phyloP scores from a whole-genome alignment of 2,329 filamentous ascomycete species.

The Calycina herbarum region DNA sequence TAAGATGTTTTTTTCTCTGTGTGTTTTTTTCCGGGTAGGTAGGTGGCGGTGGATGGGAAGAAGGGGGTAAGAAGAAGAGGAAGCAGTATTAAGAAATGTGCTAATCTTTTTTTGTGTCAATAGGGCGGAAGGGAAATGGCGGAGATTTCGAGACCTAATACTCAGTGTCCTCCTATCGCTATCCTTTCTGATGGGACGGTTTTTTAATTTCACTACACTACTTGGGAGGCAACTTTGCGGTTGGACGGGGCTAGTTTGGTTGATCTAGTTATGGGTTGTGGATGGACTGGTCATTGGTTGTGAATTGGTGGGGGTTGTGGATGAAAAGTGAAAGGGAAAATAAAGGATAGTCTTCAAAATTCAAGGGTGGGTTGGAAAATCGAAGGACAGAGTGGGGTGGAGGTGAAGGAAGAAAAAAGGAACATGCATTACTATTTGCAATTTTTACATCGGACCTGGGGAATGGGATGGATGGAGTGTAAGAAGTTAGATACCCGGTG shows the following conservation, averaged over 20 bases:
- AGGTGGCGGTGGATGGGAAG: too few species aligned
- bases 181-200: slow-evolving; percentile 96
- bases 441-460: neutral
- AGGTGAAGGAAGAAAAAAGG: neutral
- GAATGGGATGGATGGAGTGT: neutral
- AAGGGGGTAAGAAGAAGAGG: neutral
- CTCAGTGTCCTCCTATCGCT: slow-evolving; percentile 81
- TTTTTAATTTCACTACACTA: slow-evolving; percentile 56
- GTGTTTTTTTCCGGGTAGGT: neutral
- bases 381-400: too few species aligned
- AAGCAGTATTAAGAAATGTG: neutral
- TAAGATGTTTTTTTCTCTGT: slow-evolving; percentile 44
- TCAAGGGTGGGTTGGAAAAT: too few species aligned
- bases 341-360: too few species aligned
- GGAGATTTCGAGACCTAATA: slow-evolving; percentile 92
- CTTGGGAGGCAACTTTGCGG: neutral
- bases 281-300: neutral
- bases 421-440: neutral
- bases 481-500: slow-evolving; percentile 1
- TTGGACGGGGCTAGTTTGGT: too few species aligned
- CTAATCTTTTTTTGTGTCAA: slow-evolving; percentile 28
- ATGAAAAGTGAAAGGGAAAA: too few species aligned
- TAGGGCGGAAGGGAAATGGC: slow-evolving; percentile 92
- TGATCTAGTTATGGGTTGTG: too few species aligned
- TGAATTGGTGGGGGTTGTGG: neutral